Conservation (phyloP, 2,329 filamentous ascomycete species). For the Diaporthe humulicola region DNA sequence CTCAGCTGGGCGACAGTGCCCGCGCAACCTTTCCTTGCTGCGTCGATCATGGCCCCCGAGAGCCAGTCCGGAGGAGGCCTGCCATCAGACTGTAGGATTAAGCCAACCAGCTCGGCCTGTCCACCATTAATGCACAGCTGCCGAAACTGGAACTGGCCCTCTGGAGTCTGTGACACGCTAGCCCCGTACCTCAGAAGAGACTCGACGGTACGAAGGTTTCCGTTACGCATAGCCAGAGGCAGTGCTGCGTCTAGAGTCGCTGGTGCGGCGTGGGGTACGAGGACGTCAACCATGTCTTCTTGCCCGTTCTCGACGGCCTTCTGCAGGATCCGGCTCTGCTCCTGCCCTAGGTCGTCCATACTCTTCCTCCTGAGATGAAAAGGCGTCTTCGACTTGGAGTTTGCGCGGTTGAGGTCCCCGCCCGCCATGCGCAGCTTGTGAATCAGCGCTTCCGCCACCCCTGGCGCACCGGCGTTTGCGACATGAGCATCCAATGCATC, state of each 20-base stretch:
- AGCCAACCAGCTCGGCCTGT: conserved; percentile 59
- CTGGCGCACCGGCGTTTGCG: conserved; percentile 62
- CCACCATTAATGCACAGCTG: conserved; percentile 62
- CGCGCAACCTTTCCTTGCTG: conserved; percentile 62
- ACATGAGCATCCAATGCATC: conserved; percentile 65
- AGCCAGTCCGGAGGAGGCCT: conserved; percentile 57
- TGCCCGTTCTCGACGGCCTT: conserved; percentile 65
- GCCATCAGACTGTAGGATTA: conserved; percentile 64
- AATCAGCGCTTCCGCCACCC: conserved; percentile 69
- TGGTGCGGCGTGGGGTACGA: conserved; percentile 66
- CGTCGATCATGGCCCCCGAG: conserved; percentile 66
- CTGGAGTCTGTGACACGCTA: conserved; percentile 59
- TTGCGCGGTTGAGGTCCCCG: conserved; percentile 63
- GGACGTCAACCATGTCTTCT: conserved; percentile 65
- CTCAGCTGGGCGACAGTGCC: conserved; percentile 65
- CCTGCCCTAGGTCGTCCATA: conserved; percentile 63
- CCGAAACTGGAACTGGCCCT: conserved; percentile 67
- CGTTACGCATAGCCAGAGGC: conserved; percentile 60
- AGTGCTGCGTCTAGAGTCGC: conserved; percentile 64
- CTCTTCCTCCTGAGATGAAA: conserved; percentile 64
- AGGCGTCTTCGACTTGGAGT: conserved; percentile 61
- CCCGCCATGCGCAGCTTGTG: conserved; percentile 62
- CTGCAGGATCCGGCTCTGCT: conserved; percentile 64
- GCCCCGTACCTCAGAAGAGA: conserved; percentile 66
- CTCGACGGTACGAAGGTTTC: conserved; percentile 59